Evolutionary conservation across 2,329 filamentous ascomycete species (phyloP).

Genomic region (Orbilia oligospora): DNA sequence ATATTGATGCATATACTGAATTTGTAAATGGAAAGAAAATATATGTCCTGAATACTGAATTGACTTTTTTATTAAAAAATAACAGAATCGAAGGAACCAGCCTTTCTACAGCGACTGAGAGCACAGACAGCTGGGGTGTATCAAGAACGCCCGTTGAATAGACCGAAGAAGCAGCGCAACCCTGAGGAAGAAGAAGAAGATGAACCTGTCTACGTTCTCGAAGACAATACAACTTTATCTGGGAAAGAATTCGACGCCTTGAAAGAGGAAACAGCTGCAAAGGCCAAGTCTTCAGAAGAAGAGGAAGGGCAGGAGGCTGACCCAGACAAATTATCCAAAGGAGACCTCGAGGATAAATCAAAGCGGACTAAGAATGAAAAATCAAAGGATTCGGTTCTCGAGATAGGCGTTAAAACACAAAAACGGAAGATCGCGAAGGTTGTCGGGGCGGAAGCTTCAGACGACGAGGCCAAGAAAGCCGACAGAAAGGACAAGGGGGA

Average conservation of each 20-base stretch:
- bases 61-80: neutral
- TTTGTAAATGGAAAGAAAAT: too few relatives aligned
- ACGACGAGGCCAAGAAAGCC: constrained; percentile 29
- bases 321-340: constrained; percentile 49
- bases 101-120: constrained; percentile 62
- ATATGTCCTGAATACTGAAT: neutral
- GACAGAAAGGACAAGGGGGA: constrained; percentile 37
- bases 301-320: constrained; percentile 60
- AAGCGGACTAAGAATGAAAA: constrained; percentile 62
- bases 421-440: constrained; percentile 59
- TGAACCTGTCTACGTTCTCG: constrained; percentile 78
- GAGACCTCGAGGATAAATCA: constrained; percentile 63
- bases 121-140: constrained; percentile 68
- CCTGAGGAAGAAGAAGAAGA: constrained; percentile 82
- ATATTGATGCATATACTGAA: neutral
- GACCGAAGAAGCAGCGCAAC: constrained; percentile 69
- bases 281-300: constrained; percentile 62
- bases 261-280: constrained; percentile 62
- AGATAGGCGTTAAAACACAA: constrained; percentile 61
- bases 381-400: constrained; percentile 62
- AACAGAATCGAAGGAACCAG: constrained; percentile 64
- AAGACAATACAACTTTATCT: constrained; percentile 77
- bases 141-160: constrained; percentile 68
- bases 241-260: constrained; percentile 71
- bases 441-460: constrained; percentile 50